Percentiles rank a stretch among this genome's conserved stretches.
Evolutionary conservation across 805 yeast genomes (phyloP).

Genomic region (Ogataea allantospora): DNA sequence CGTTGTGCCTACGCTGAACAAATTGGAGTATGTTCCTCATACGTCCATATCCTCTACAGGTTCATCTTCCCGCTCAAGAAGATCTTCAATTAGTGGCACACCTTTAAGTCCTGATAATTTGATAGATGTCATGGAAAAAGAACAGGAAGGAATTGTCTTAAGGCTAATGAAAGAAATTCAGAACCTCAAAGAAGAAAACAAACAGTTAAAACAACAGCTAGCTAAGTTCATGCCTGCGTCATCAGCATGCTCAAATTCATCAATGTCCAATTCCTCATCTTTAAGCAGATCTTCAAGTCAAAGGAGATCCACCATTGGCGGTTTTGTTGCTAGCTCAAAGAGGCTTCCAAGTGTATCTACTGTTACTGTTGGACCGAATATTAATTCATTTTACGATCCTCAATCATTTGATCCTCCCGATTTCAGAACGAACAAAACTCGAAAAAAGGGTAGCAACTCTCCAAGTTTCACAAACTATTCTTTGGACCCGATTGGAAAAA

Average conservation of each 20-base stretch:
- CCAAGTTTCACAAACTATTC: slow-evolving; percentile 23
- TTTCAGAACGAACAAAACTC: slow-evolving; percentile 17
- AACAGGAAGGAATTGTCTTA: slow-evolving; percentile 73
- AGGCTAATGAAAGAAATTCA: slow-evolving; percentile 63
- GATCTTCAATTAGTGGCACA: slow-evolving; percentile 18
- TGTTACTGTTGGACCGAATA: slow-evolving; percentile 4
- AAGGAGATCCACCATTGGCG: slow-evolving; percentile 27
- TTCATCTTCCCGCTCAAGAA: slow-evolving; percentile 21
- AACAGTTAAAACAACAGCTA: slow-evolving; percentile 35
- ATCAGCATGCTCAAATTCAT: slow-evolving; percentile 15
- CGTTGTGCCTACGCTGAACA: slow-evolving; percentile 12
- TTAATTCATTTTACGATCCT: slow-evolving; percentile 3
- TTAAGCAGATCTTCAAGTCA: slow-evolving; percentile 24
- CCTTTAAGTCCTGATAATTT: slow-evolving; percentile 44
- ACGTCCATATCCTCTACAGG: slow-evolving; percentile 24
- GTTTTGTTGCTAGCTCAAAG: slow-evolving; percentile 24
- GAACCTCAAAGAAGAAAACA: slow-evolving; percentile 52
- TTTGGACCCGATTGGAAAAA: slow-evolving; percentile 13
- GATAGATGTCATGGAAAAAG: slow-evolving; percentile 63
- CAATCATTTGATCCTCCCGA: slow-evolving; percentile 14
- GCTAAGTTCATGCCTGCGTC: slow-evolving; percentile 19
- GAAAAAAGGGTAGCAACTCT: slow-evolving; percentile 17
- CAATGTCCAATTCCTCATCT: slow-evolving; percentile 22
- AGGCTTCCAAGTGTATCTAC: slow-evolving; percentile 20
- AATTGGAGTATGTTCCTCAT: slow-evolving; percentile 17